Conservation (phyloP, 495 filamentous ascomycete species). For the Aspergillus ellipticus region DNA sequence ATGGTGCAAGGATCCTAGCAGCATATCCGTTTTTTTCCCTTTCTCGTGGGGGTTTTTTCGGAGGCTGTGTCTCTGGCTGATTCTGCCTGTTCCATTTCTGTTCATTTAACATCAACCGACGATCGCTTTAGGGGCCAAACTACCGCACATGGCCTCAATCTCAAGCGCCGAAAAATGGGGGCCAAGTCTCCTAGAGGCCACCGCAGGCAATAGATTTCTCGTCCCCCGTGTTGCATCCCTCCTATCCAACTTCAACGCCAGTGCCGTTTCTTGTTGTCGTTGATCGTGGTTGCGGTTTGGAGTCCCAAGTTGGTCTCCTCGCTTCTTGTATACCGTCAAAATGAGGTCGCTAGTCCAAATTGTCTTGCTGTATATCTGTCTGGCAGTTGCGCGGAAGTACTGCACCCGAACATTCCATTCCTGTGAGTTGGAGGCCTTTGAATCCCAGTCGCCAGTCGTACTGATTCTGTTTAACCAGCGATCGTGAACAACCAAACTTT, state of each 20-base stretch:
- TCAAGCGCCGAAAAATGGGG: neutral
- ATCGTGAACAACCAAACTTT: conserved; percentile 4
- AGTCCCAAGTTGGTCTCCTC: neutral
- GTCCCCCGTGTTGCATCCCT: neutral
- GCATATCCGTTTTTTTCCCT: too few relatives aligned
- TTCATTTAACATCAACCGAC: neutral
- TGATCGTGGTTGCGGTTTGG: neutral
- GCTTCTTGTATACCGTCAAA: neutral
- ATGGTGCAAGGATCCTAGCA: too few relatives aligned
- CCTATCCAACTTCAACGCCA: neutral
- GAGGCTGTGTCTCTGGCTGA: too few relatives aligned
- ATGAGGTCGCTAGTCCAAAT: neutral
- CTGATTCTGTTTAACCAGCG: neutral
- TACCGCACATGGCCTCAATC: neutral
- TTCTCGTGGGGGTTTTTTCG: too few relatives aligned
- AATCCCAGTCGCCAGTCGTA: too few relatives aligned
- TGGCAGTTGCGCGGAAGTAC: neutral
- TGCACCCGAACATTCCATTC: conserved; percentile 5
- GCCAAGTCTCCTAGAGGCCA: neutral
- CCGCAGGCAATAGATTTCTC: neutral
- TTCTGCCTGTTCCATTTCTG: neutral
- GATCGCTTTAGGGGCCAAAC: neutral
- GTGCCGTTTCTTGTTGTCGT: neutral
- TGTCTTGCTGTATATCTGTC: neutral
- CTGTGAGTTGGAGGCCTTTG: neutral